phyloP scores from a whole-genome alignment of 257 asterid species.

The Solanum acaule region DNA sequence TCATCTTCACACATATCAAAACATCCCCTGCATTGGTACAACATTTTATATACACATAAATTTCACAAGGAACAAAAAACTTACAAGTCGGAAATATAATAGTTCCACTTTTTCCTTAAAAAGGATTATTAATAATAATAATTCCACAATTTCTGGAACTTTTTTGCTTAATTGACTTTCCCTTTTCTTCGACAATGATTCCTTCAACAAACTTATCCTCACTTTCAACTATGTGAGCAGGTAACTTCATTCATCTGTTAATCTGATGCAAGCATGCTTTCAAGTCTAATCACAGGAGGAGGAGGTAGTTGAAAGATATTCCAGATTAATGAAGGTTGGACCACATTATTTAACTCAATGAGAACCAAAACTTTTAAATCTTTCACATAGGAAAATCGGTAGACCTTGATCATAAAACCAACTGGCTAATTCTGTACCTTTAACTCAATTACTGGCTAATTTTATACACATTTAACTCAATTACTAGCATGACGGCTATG shows the following conservation, averaged over 20 bases:
- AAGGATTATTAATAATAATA: background rate
- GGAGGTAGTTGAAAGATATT: background rate
- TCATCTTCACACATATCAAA: slow-evolving; percentile 88
- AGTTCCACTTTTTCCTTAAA: background rate
- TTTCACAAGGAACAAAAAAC: background rate
- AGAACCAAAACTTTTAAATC: background rate
- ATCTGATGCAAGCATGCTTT: background rate
- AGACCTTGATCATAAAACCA: background rate
- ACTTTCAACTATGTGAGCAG: background rate
- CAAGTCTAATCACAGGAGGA: background rate
- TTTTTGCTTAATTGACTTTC: background rate
- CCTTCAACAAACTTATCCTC: background rate
- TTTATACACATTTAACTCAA: background rate
- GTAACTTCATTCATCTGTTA: background rate
- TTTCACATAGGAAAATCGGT: background rate
- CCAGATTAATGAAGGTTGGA: background rate
- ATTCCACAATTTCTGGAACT: background rate
- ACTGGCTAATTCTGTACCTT: background rate
- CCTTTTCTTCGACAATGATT: background rate
- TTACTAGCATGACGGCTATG: background rate
- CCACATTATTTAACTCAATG: background rate
- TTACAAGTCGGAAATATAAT: background rate
- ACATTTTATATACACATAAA: background rate
- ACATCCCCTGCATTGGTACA: slow-evolving; percentile 63
- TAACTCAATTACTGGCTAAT: background rate